Base-by-base conservation (phyloP, 1,284 basidiomycete species). In the Tilletiaria anomala region DNA sequence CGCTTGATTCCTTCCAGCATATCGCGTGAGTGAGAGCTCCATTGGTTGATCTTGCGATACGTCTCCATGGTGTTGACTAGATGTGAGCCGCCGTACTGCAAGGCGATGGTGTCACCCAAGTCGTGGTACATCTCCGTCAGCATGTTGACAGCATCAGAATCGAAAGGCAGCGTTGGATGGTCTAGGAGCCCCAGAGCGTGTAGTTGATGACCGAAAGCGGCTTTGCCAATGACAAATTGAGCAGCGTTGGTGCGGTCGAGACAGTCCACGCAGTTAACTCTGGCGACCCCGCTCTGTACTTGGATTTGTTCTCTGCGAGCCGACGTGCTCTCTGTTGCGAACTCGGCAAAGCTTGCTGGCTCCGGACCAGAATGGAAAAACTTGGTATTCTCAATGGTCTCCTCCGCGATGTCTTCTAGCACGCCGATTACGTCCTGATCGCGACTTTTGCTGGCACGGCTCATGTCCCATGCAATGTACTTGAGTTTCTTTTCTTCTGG, bases 61-160 rank as follows among this genome's bases (percentile, higher is more conserved):
- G 87, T 96, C 65, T 97, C 89, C 6, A 96, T 87, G 1, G 91
- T 78, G 58, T 97, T 97, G 29, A 97, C 91, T 5, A 97, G 76
- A 0, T 89, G 88, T 60, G 85, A 89, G 1, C 63, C 89, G 0
- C 87, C 93, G 62, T 94, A 94, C 65, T 99, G 93, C 56, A 96
- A 73, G 0, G 93, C 91, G 44, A 97, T 79, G 1, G 88, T 89
- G 33, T 66, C 63, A 12, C 63, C 63, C 1, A 65, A 48, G 35
- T 65, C 61, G 65, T 96, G 88, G 68, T 94, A 97, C 89, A 99
- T 96, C 69, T 96, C 88, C 0, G 89, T 97, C 53, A 99, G 68
- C 78, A 97, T 89, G 66, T 93, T 87, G 37, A 93, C 83, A 0
- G 87, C 88, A 65, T 94, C 91, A 8, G 83, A 89, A 56, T 94